Evolutionary conservation across 805 yeast species (phyloP), one percentile per base, ranked within the genome.

Genomic region (Diddensiella caesifluorescens): DNA sequence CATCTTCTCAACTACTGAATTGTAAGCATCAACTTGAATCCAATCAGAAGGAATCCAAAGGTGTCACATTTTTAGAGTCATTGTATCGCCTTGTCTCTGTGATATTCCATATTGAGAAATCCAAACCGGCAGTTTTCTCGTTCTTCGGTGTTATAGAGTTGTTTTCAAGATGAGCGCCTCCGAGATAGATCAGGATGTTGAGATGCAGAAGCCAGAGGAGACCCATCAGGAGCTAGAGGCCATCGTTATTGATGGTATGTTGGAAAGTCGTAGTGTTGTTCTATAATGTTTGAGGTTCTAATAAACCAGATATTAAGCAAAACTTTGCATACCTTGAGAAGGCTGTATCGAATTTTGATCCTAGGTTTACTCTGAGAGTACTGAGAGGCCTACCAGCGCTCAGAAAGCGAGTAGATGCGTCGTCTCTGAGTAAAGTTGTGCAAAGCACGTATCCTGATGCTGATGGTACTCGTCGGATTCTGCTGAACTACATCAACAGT

Each of bases 351-450:
- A 77, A 78, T 41, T 78, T 79, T 60, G 98, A 92, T 63, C 85
- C 95, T 51, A 77, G 97, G 51, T 85, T 83, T 64, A 77, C 92
- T 35, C 74, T 90, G 62, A 84, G 83, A 57, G 89, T 86, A 18
- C 74, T 92, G 50, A 80, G 95, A 49, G 94, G 86, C 48, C 69
- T 89, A 54, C 84, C 89, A 5, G 69, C 78, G 1, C 68, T 90
- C 48, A 78, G 97, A 65, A 74, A 80, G 44, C 69, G 74, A 29
- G 65, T 89, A 48, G 73, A 71, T 41, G 69, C 70, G 9, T 72
- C 68, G 10, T 70, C 76, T 7, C 68, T 92, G 45, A 63, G 75
- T 5, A 59, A 67, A n/a, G 64, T 83, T 27, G 68, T 88, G 35
- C 67, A 67, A 38, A 59, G 61, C 22, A 62, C 71, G n/a, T 86